Evolutionary conservation across 2,329 filamentous ascomycete species (phyloP), one percentile per base, ranked within the genome.

Genomic region (Nigrospora sphaerica): DNA sequence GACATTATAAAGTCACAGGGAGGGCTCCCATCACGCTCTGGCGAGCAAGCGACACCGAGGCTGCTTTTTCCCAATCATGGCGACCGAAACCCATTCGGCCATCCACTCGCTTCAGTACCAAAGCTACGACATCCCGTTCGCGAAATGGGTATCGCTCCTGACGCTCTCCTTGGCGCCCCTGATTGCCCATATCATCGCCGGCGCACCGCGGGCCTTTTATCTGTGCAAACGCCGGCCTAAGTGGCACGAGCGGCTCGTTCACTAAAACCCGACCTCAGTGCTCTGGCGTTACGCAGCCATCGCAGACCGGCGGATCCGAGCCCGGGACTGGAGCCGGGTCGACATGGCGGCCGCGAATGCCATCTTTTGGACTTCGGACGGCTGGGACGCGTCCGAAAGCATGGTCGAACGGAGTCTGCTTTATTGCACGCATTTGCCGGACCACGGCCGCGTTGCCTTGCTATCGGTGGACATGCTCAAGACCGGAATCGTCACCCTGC

Each of bases 191-290:
- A 48, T 66, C 38, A 23, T 57, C 13, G 47, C 55, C 3, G 62
- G 61, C 1, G 48, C 55, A 0, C 60, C 61, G 18, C 42, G 41
- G 3, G 34, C 52, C 12, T 53, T 57, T 1, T 53, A 57, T 49
- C 44, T 64, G 11, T 14, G 14, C 3, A 14, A n/a, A 3, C 38
- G 16, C 12, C 38, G 16, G 12, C 62, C 61, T 1, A 47, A 32
- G 17, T 66, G 61, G 64, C 54, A 60, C 46, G 60, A 66, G 12
- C 37, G 45, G 3, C 33, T 66, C 1, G 52, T 52, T 13, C 54
- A 54, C 36, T 66, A 58, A 39, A 67, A 66, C 46, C 64, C 64
- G 1, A 67, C 61, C 4, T 62, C 64, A 0, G 67, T 68, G 12
- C 32, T 66, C 14, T 68, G 63, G 60, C 59, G 62, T 1, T 67